phyloP scores from a whole-genome alignment of 2,329 filamentous ascomycete species.

The Raffaelea ambrosiae region DNA sequence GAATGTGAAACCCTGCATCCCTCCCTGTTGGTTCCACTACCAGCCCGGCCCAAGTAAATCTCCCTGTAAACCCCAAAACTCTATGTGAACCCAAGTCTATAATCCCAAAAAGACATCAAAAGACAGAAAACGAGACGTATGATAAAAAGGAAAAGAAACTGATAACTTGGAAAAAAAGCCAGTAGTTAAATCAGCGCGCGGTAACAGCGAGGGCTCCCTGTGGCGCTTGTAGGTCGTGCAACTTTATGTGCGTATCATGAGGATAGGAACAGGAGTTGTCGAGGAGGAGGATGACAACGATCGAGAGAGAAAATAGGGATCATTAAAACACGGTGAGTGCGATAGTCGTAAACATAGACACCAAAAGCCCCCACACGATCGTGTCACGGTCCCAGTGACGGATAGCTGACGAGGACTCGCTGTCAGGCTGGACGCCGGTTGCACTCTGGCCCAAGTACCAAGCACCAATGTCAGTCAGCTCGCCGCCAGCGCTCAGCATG shows the following conservation, averaged over 20 bases:
- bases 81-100: background rate
- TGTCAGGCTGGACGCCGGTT: slow-evolving; percentile 33
- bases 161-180: too few species aligned
- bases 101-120: background rate
- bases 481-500: slow-evolving; percentile 59
- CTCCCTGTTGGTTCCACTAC: too few species aligned
- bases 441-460: slow-evolving; percentile 61
- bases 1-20: too few species aligned
- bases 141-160: too few species aligned
- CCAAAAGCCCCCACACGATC: background rate
- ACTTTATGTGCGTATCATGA: too few species aligned
- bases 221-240: too few species aligned
- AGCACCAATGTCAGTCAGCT: slow-evolving; percentile 65
- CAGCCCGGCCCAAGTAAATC: too few species aligned
- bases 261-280: too few species aligned
- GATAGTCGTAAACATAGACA: background rate
- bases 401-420: background rate
- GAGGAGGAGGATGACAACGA: too few species aligned
- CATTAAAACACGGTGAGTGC: background rate
- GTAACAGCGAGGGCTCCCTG: too few species aligned
- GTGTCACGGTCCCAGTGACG: background rate
- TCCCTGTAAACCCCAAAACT: background rate
- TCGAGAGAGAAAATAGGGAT: too few species aligned
- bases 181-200: too few species aligned
- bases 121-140: background rate